Percentiles rank a stretch among this genome's conserved stretches.
Conservation (phyloP, 2,329 filamentous ascomycete species). For the Clonostachys chloroleuca region DNA sequence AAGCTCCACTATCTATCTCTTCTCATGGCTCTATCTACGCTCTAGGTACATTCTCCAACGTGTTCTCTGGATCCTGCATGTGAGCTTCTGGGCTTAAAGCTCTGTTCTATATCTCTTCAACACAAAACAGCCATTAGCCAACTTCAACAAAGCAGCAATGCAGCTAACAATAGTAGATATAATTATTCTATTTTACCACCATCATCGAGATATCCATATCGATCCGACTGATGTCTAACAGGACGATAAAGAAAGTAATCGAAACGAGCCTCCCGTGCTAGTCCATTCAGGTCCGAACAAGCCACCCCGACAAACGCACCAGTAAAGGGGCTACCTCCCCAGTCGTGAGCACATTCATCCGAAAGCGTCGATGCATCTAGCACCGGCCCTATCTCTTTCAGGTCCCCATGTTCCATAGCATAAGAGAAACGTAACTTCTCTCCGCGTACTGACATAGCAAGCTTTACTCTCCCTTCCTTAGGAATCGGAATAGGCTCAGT, state of each 20-base stretch:
- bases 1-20: no score
- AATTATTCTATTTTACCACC: no score
- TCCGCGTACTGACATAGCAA: constrained; percentile 42
- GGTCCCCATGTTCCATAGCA: constrained; percentile 33
- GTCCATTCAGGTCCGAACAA: constrained; percentile 51
- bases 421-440: constrained; percentile 55
- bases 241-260: constrained; percentile 48
- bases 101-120: no score
- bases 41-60: no score
- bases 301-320: constrained; percentile 56
- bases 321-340: constrained; percentile 58
- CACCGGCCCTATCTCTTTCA: constrained; percentile 47
- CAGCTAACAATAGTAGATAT: no score
- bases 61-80: no score
- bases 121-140: no score
- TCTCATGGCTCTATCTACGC: no score
- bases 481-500: constrained; percentile 42
- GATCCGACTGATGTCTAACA: constrained; percentile 10
- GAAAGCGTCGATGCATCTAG: constrained; percentile 55
- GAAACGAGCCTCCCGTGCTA: constrained; percentile 38
- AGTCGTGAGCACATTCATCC: constrained; percentile 60
- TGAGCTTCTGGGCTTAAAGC: no score
- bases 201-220: no score
- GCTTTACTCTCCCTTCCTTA: constrained; percentile 46
- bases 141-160: no score